These are phyloP conservation scores for Physcomitrellopsis africana DNA, from an alignment of 225 moss, liverwort and hornwort genomes.

Conservation along the genomic window DNA sequence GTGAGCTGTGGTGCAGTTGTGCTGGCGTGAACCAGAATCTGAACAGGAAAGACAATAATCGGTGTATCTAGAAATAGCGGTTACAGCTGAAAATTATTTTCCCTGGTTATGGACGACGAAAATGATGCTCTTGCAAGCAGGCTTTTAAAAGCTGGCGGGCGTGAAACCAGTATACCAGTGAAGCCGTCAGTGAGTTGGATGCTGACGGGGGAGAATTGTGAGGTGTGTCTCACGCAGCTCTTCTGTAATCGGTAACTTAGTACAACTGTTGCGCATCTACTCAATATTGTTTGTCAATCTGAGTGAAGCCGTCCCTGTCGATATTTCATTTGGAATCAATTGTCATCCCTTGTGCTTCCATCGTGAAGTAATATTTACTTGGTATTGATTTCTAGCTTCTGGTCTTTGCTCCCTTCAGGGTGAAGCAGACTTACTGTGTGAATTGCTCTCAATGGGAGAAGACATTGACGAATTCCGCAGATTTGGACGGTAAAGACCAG, in stretches of 20 bases:
- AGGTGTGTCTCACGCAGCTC: conserved; percentile 51
- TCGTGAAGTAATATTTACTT: neutral
- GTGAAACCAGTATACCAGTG: conserved; percentile 51
- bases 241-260: conserved; percentile 52
- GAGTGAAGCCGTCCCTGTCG: neutral
- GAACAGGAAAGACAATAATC: neutral
- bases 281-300: neutral
- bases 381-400: neutral
- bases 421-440: conserved; percentile 50
- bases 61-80: neutral
- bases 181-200: conserved; percentile 57
- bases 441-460: conserved; percentile 47
- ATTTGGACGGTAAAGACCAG: neutral
- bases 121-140: conserved; percentile 36
- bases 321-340: neutral
- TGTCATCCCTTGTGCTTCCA: neutral
- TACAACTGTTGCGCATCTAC: neutral
- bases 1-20: conserved; percentile 14
- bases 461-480: neutral
- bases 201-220: conserved; percentile 45
- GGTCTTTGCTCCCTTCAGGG: conserved; percentile 24
- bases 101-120: conserved; percentile 48
- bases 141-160: conserved; percentile 38
- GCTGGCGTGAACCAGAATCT: neutral
- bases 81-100: neutral